Percentiles rank a stretch among this genome's conserved stretches.
These are phyloP conservation scores for Syzygium oleosum DNA, from an alignment of 345 rosid species.

Conservation along the genomic window DNA sequence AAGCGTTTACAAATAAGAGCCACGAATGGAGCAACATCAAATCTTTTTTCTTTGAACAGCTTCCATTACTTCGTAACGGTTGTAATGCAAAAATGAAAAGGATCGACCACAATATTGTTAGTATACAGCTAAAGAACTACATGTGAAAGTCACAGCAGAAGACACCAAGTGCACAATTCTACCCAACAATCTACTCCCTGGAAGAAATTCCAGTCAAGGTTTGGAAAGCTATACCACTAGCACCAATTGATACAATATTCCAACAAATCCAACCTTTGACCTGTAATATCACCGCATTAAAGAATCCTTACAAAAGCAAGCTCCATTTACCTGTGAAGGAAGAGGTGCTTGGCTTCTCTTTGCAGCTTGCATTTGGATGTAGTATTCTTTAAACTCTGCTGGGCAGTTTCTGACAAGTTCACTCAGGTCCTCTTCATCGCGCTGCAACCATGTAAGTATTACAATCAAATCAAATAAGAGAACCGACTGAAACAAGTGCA, in stretches of 20 bases:
- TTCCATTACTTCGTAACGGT: background rate
- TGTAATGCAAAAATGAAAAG: background rate
- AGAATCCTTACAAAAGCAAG: background rate
- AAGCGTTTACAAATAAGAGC: background rate
- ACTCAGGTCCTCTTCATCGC: conserved; percentile 79
- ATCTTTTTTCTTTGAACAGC: background rate
- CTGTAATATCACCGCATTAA: background rate
- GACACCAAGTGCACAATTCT: background rate
- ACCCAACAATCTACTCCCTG: background rate
- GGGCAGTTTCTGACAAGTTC: conserved; percentile 73
- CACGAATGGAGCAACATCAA: background rate
- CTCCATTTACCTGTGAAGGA: conserved; percentile 60
- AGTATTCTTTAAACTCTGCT: conserved; percentile 76
- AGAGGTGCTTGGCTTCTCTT: conserved; percentile 92
- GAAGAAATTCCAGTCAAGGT: background rate
- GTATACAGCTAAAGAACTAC: background rate
- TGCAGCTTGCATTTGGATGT: conserved; percentile 90
- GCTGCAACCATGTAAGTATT: conserved; percentile 28
- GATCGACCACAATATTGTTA: background rate
- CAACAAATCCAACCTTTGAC: background rate
- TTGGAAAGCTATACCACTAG: background rate
- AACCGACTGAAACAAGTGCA: background rate
- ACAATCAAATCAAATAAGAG: background rate
- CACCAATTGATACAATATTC: background rate
- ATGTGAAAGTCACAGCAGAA: background rate